phyloP scores from a whole-genome alignment of 768 basidiomycete genomes.

The Termitomyces sp. region DNA sequence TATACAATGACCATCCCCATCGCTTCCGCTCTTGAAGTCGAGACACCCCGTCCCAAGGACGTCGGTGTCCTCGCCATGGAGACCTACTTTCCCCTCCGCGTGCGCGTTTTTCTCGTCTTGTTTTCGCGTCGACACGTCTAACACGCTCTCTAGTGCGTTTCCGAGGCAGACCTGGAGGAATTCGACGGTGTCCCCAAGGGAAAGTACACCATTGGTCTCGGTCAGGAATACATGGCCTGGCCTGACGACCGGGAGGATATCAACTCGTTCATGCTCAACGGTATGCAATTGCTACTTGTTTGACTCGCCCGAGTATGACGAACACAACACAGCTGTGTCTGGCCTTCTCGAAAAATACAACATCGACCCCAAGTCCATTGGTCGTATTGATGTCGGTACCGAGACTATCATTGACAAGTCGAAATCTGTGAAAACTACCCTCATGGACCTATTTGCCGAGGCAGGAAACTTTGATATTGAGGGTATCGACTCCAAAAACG shows the following conservation, averaged over 20 bases:
- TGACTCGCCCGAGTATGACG: not conserved
- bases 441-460: slow-evolving; percentile 96
- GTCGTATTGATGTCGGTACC: slow-evolving; percentile 96
- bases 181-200: slow-evolving; percentile 93
- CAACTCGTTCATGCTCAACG: slow-evolving; percentile 94
- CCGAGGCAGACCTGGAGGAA: slow-evolving; percentile 88
- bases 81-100: slow-evolving; percentile 90
- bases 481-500: slow-evolving; percentile 98
- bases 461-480: slow-evolving; percentile 96
- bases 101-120: slow-evolving; percentile 27
- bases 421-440: slow-evolving; percentile 95
- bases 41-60: slow-evolving; percentile 72
- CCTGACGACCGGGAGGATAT: slow-evolving; percentile 98
- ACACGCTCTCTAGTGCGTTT: slow-evolving; percentile 67
- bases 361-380: slow-evolving; percentile 94
- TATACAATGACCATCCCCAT: slow-evolving; percentile 35
- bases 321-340: slow-evolving; percentile 58
- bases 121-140: slow-evolving; percentile 3
- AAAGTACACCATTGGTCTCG: slow-evolving; percentile 98
- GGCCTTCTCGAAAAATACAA: slow-evolving; percentile 91
- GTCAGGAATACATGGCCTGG: slow-evolving; percentile 98
- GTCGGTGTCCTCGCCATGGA: slow-evolving; percentile 94
- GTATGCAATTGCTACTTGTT: slow-evolving; percentile 35
- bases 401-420: slow-evolving; percentile 99
- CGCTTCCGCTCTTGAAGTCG: slow-evolving; percentile 26